phyloP scores from a whole-genome alignment of 805 yeast genomes.

The Saturnispora serradocipensis region DNA sequence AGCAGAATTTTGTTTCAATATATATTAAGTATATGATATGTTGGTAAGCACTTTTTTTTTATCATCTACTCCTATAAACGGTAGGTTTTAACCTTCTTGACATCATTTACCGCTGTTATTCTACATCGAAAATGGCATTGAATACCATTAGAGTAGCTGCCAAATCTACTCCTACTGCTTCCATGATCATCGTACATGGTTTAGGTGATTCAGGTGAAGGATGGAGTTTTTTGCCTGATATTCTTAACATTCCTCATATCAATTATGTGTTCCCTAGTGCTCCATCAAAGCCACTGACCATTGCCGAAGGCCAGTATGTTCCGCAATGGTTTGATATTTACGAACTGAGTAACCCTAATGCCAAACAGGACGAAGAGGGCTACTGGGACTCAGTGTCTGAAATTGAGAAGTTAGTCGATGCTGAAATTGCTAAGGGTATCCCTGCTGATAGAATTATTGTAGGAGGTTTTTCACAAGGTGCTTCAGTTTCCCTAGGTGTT shows the following conservation, averaged over 20 bases:
- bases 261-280: slow-evolving; percentile 90
- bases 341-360: slow-evolving; percentile 40
- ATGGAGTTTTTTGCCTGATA: slow-evolving; percentile 74
- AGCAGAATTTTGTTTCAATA: not conserved
- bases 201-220: slow-evolving; percentile 88
- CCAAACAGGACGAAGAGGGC: slow-evolving; percentile 44
- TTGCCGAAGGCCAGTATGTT: slow-evolving; percentile 55
- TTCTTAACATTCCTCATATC: slow-evolving; percentile 45
- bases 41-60: not conserved
- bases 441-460: slow-evolving; percentile 62
- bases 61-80: not conserved
- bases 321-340: slow-evolving; percentile 85
- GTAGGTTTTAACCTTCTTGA: not conserved
- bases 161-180: slow-evolving; percentile 41
- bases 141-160: slow-evolving; percentile 33
- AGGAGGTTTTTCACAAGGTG: slow-evolving; percentile 97
- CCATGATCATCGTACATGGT: slow-evolving; percentile 78
- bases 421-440: slow-evolving; percentile 46
- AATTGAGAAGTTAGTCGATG: slow-evolving; percentile 39
- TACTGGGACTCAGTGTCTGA: slow-evolving; percentile 39
- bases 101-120: not conserved
- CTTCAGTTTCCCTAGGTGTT: slow-evolving; percentile 63
- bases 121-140: slow-evolving; percentile 10
- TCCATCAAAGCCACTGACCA: slow-evolving; percentile 60
- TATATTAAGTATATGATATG: no score